Percentiles rank a stretch among this genome's conserved stretches.
These are phyloP conservation scores for Orychophragmus violaceus DNA, from an alignment of 345 rosid genomes.

Conservation along the genomic window DNA sequence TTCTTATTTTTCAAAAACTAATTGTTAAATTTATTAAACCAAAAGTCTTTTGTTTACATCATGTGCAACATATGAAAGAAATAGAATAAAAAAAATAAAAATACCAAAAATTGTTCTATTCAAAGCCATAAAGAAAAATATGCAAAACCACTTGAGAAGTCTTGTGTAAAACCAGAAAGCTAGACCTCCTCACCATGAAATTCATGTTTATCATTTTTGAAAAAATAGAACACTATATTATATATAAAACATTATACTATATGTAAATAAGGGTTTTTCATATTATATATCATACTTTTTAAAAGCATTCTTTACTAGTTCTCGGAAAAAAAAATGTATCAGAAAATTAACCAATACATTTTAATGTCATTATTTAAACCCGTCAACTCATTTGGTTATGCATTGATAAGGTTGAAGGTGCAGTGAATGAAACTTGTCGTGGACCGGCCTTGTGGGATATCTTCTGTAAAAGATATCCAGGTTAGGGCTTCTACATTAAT, in stretches of 20 bases:
- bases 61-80: background rate
- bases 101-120: background rate
- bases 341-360: background rate
- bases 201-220: background rate
- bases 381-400: background rate
- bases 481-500: background rate
- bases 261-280: background rate
- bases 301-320: background rate
- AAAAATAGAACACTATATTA: background rate
- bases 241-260: background rate
- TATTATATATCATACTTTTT: background rate
- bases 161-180: background rate
- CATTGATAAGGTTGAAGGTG: slow-evolving; percentile 28
- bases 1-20: no score
- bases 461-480: slow-evolving; percentile 18
- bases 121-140: no score
- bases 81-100: no score
- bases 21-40: background rate
- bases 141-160: no score
- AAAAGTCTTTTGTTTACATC: background rate
- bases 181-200: background rate
- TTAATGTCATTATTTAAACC: background rate
- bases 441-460: slow-evolving; percentile 36
- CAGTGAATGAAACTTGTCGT: slow-evolving; percentile 15
- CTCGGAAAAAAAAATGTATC: background rate